Percentiles rank a stretch among this genome's conserved stretches.
phyloP scores from a whole-genome alignment of 768 basidiomycete genomes.

The Serendipita sp. region DNA sequence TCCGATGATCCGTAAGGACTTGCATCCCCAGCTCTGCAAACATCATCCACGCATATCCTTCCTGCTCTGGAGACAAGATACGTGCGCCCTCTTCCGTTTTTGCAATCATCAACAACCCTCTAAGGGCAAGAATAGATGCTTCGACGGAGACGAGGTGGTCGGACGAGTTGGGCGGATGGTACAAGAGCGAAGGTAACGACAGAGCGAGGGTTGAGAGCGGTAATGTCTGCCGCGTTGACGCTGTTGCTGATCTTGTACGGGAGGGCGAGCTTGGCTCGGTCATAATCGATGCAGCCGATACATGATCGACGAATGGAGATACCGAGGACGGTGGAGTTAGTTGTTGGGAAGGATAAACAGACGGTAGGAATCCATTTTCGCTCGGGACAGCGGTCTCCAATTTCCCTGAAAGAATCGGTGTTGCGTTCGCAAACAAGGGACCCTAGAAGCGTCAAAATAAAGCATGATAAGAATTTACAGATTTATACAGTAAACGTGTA shows the following conservation, averaged over 20 bases:
- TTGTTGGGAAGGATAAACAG: background rate
- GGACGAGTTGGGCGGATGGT: slow-evolving; percentile 49
- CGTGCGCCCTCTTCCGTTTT: slow-evolving; percentile 13
- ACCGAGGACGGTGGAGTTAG: background rate
- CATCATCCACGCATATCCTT: slow-evolving; percentile 57
- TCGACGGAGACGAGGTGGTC: slow-evolving; percentile 38
- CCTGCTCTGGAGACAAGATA: slow-evolving; percentile 36
- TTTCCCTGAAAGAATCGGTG: no score
- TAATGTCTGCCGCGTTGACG: slow-evolving; percentile 10
- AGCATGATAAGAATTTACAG: no score
- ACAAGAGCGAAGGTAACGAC: slow-evolving; percentile 41
- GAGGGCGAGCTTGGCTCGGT: background rate
- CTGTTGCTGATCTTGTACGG: background rate
- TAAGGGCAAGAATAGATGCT: slow-evolving; percentile 39
- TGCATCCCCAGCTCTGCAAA: slow-evolving; percentile 54
- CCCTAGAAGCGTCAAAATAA: no score
- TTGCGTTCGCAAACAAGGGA: no score
- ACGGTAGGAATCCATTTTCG: no score
- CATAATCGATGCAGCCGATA: background rate
- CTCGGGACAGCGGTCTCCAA: no score
- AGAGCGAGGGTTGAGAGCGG: slow-evolving; percentile 39
- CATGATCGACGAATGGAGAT: background rate
- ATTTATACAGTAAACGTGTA: no score
- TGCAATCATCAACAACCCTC: slow-evolving; percentile 35
- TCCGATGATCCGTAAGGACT: slow-evolving; percentile 21